Evolutionary conservation across 805 yeast genomes (phyloP).

Genomic region (Saturnispora zaruensis): DNA sequence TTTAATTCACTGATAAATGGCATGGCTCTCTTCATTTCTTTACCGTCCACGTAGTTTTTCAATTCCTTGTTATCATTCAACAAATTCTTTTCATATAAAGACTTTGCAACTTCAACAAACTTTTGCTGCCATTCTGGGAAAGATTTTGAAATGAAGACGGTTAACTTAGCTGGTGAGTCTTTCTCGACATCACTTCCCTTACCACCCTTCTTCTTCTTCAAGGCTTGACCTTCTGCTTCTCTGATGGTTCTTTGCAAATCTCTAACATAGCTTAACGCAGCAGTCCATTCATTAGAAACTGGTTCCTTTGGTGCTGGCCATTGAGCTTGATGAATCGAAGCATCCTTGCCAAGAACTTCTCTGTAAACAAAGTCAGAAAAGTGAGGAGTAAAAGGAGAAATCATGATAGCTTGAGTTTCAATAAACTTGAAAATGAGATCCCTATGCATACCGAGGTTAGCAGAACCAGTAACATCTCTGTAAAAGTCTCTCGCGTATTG

Average conservation of each 20-base stretch:
- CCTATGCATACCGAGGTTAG: constrained; percentile 61
- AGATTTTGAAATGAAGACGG: constrained; percentile 66
- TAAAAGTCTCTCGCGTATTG: constrained; percentile 94
- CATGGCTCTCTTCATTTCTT: constrained; percentile 97
- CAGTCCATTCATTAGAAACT: constrained; percentile 49
- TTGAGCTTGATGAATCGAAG: constrained; percentile 57
- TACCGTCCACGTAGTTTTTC: constrained; percentile 57
- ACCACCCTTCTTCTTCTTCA: constrained; percentile 80
- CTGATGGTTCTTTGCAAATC: constrained; percentile 73
- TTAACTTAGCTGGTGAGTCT: constrained; percentile 61
- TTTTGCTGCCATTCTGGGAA: constrained; percentile 66
- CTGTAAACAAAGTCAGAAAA: constrained; percentile 84
- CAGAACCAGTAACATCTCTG: constrained; percentile 59
- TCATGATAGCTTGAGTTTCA: constrained; percentile 73
- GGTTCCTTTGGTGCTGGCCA: constrained; percentile 72
- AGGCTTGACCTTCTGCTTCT: constrained; percentile 85
- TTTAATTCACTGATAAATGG: constrained; percentile 86
- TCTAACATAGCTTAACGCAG: constrained; percentile 75
- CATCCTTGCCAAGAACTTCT: constrained; percentile 61
- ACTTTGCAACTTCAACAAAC: constrained; percentile 61
- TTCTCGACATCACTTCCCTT: constrained; percentile 68
- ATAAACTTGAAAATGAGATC: constrained; percentile 76
- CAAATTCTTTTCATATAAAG: constrained; percentile 55
- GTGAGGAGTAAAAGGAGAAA: constrained; percentile 94
- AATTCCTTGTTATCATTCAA: constrained; percentile 58